phyloP scores from a whole-genome alignment of 202 grass and related monocot genomes.

The Digitaria exilis region DNA sequence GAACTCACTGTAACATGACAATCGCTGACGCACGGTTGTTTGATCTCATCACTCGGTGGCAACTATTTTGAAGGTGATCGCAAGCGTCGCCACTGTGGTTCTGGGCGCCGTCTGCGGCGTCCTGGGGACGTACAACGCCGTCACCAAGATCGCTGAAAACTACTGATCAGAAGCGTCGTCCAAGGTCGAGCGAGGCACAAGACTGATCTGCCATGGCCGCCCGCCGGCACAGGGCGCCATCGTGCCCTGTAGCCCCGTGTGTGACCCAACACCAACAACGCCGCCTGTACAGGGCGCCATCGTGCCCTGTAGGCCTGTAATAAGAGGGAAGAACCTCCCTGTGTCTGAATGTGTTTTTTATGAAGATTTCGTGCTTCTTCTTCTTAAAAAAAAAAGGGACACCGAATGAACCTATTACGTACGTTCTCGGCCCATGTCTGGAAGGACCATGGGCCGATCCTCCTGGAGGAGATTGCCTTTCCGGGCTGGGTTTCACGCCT shows the following conservation, averaged over 20 bases:
- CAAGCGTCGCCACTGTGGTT: background rate
- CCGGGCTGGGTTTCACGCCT: too few species aligned
- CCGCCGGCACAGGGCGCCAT: slow-evolving; percentile 4
- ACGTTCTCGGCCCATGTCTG: too few species aligned
- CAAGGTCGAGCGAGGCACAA: background rate
- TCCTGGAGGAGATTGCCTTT: background rate
- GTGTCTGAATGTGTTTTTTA: background rate
- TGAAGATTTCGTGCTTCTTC: too few species aligned
- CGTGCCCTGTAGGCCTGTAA: slow-evolving; percentile 21
- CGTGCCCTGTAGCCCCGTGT: slow-evolving; percentile 7
- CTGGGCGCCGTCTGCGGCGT: slow-evolving; percentile 5
- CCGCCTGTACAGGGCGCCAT: slow-evolving; percentile 20
- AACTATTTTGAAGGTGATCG: slow-evolving; percentile 16
- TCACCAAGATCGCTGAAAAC: slow-evolving; percentile 10
- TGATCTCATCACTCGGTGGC: too few species aligned
- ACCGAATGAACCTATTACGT: too few species aligned
- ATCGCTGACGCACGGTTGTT: too few species aligned
- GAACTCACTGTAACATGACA: too few species aligned
- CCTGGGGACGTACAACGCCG: slow-evolving; percentile 9
- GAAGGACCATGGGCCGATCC: too few species aligned
- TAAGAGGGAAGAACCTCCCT: background rate
- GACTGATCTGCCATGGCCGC: background rate
- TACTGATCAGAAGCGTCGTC: background rate
- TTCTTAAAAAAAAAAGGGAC: too few species aligned
- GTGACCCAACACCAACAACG: background rate